phyloP scores from a whole-genome alignment of 108 stramenopile species.

The Pseudonitzschia multiseries region DNA sequence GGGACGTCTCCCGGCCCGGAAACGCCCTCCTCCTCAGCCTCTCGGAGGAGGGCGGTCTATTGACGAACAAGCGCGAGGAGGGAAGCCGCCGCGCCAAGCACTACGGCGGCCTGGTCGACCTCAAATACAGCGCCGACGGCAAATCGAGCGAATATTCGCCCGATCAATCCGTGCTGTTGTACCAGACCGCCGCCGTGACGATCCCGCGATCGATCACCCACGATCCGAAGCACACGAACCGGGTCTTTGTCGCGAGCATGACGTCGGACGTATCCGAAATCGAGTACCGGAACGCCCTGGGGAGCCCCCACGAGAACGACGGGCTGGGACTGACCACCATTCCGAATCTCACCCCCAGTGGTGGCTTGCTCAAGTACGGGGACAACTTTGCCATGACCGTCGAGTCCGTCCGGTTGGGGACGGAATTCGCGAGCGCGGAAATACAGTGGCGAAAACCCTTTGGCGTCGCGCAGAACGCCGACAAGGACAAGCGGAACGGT shows the following conservation, averaged over 20 bases:
- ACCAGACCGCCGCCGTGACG: neutral
- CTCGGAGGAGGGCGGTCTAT: slow-evolving; percentile 34
- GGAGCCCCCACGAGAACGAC: slow-evolving; percentile 4
- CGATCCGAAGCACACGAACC: slow-evolving; percentile 12
- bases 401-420: slow-evolving; percentile 19
- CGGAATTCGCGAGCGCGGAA: slow-evolving; percentile 1
- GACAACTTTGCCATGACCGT: slow-evolving; percentile 23
- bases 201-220: slow-evolving; percentile 10
- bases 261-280: neutral
- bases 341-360: slow-evolving; percentile 33
- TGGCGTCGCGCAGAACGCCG: slow-evolving; percentile 4
- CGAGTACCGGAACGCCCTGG: slow-evolving; percentile 4
- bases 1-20: neutral
- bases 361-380: slow-evolving; percentile 26
- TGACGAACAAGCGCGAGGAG: slow-evolving; percentile 22
- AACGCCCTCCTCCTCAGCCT: slow-evolving; percentile 16
- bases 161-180: slow-evolving; percentile 6
- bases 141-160: neutral
- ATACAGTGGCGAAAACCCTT: slow-evolving; percentile 31
- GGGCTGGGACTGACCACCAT: neutral
- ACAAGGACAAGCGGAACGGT: neutral
- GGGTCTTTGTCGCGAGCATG: slow-evolving; percentile 17
- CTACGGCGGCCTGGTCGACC: slow-evolving; percentile 25
- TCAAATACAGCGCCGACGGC: slow-evolving; percentile 19
- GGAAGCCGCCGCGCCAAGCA: slow-evolving; percentile 29